Evolutionary conservation across 164 flowering plant genomes (phyloP), one percentile per base, ranked within the genome.

Genomic region (Magnolia sinica): DNA sequence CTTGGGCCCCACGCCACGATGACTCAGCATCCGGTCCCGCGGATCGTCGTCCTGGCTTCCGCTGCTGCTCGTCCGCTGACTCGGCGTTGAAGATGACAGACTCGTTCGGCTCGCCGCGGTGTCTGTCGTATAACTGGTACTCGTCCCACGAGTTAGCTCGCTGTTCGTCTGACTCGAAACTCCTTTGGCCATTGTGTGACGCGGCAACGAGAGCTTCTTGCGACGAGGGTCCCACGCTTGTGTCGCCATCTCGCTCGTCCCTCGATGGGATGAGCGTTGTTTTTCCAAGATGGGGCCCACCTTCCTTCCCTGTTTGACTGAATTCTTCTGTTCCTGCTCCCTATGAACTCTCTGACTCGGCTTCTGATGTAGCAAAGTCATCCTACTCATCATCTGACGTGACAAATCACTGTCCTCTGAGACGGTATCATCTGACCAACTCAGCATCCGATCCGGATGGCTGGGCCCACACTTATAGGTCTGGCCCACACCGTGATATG

Each of bases 41-140:
- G 27, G 16, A 37, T 55, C 0, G 2, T 55, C 68, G 50, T 22
- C 50, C 8, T 58, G 59, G 68, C 73, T 68, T 49, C 37, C 66
- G 72, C 80, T 70, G 3, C 71, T 72, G 69, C 80, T 69, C 61
- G 64, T 76, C 71, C 51, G 73, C 77, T 69, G 84, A 67, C 79
- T 81, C 8, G 65, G 18, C 8, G 45, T 74, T 9, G n/a, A 50
- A 61, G 82, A 79, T 29, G 80, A 50, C 24, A 1, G 9, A n/a
- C 73, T 70, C 73, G 55, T 70, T 8, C 58, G 29, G 49, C 58
- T 70, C 29, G 73, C 23, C 52, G 58, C 77, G 45, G 78, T 73
- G 11, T 27, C 55, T 19, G 79, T 78, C 65, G 78, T 74, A 10
- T 70, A 72, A 29, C 76, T 68, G 20, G 50, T 68, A 31, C 31